Conservation (phyloP, 108 stramenopile genomes). For the Seminavis robusta region DNA sequence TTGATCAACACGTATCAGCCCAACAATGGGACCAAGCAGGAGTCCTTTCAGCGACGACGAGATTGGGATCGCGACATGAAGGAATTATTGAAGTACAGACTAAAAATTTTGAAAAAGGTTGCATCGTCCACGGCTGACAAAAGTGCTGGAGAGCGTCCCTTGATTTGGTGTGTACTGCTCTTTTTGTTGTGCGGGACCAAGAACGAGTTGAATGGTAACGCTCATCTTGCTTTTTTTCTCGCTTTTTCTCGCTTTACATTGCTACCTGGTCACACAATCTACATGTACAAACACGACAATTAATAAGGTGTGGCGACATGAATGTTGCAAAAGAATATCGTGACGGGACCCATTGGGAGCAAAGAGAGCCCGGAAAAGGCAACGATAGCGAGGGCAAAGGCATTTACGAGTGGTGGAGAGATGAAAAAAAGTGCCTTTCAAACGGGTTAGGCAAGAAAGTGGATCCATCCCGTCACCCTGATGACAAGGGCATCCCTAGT, state of each 20-base stretch:
- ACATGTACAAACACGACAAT: too few relatives aligned
- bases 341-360: slow-evolving; percentile 37
- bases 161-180: slow-evolving; percentile 36
- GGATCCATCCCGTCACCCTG: background rate
- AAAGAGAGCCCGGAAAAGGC: background rate
- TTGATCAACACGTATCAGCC: slow-evolving; percentile 45
- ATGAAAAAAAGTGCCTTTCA: slow-evolving; percentile 27
- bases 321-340: slow-evolving; percentile 25
- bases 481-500: slow-evolving; percentile 30
- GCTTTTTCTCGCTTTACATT: too few relatives aligned
- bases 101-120: slow-evolving; percentile 7
- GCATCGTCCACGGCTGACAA: too few relatives aligned
- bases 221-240: too few relatives aligned
- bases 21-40: slow-evolving; percentile 36
- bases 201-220: too few relatives aligned
- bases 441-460: slow-evolving; percentile 3
- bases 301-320: slow-evolving; percentile 29
- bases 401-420: slow-evolving; percentile 37
- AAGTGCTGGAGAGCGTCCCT: slow-evolving; percentile 7
- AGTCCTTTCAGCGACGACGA: slow-evolving; percentile 15
- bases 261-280: too few relatives aligned
- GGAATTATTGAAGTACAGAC: slow-evolving; percentile 19
- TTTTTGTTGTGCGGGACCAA: too few relatives aligned
- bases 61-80: slow-evolving; percentile 30
- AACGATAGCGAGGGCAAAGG: background rate